Percentiles rank a stretch among this genome's conserved stretches.
Evolutionary conservation across 2,329 filamentous ascomycete genomes (phyloP).

Genomic region (Xylaria sp.): DNA sequence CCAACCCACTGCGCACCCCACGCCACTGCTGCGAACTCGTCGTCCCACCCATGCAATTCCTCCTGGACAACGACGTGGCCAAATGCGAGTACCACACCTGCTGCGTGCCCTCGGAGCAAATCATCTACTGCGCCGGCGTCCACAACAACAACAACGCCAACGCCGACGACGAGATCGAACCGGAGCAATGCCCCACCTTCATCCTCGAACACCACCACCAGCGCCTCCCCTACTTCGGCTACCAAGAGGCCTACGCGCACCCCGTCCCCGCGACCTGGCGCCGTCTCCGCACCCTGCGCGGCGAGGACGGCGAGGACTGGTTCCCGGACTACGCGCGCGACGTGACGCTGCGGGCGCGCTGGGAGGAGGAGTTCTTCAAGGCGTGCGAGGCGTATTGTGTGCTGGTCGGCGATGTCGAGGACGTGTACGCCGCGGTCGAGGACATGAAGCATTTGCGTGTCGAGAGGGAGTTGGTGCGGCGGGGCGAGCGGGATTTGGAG

Average conservation of each 20-base stretch:
- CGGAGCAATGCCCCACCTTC: slow-evolving; percentile 22
- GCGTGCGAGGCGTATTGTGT: slow-evolving; percentile 17
- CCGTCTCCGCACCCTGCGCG: background rate
- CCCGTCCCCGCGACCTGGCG: slow-evolving; percentile 19
- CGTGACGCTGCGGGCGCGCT: background rate
- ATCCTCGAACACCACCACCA: slow-evolving; percentile 22
- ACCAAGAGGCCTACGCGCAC: background rate
- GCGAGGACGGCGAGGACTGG: background rate
- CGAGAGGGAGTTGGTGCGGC: background rate
- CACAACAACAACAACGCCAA: background rate
- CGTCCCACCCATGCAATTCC: background rate
- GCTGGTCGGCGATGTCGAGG: slow-evolving; percentile 10
- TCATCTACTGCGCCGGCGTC: slow-evolving; percentile 14
- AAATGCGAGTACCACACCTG: slow-evolving; percentile 27
- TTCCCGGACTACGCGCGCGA: slow-evolving; percentile 7
- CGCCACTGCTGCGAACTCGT: slow-evolving; percentile 25
- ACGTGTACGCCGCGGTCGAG: background rate
- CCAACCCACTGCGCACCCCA: slow-evolving; percentile 21
- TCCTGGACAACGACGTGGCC: background rate
- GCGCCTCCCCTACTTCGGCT: slow-evolving; percentile 20
- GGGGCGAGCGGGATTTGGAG: too few relatives aligned
- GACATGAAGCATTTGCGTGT: background rate
- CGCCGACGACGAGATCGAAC: slow-evolving; percentile 2
- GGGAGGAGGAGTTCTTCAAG: slow-evolving; percentile 3
- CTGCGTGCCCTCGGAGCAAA: slow-evolving; percentile 9